These are phyloP conservation scores for Paramecium tetraurelia DNA, from an alignment of 73 alveolate genomes.

Conservation along the genomic window DNA sequence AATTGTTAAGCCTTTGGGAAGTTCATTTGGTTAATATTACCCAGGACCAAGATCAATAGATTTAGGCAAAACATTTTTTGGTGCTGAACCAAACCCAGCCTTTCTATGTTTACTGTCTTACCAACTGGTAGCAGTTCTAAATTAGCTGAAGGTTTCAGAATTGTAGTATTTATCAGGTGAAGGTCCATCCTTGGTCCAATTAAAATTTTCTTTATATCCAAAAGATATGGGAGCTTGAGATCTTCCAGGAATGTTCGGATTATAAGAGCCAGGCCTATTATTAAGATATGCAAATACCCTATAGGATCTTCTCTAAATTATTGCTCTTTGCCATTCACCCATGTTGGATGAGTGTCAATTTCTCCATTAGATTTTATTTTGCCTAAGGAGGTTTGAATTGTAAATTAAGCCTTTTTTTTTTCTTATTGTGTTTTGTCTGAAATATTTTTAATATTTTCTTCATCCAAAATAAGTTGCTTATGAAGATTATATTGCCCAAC, in stretches of 20 bases:
- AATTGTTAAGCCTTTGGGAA: background rate
- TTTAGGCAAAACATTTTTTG: conserved; percentile 6
- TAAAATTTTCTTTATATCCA: conserved; percentile 9
- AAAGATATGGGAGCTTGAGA: background rate
- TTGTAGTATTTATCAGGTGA: conserved; percentile 32
- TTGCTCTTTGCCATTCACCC: background rate
- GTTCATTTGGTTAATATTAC: background rate
- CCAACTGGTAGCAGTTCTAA: conserved; percentile 30
- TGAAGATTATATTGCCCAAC: conserved; percentile 15
- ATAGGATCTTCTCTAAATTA: conserved; percentile 25
- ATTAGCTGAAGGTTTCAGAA: background rate
- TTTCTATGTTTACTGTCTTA: background rate
- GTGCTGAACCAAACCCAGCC: conserved; percentile 38
- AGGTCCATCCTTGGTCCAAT: conserved; percentile 47
- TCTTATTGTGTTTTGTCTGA: background rate
- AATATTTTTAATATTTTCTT: background rate
- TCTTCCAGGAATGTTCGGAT: conserved; percentile 21
- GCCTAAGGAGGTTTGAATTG: conserved; percentile 15
- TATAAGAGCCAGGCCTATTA: conserved; percentile 2
- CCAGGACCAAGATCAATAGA: conserved; percentile 40
- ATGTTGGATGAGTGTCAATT: conserved; percentile 19
- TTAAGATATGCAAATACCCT: background rate
- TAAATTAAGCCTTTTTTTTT: background rate
- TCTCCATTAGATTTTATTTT: conserved; percentile 11
- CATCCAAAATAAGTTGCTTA: background rate